phyloP scores from a whole-genome alignment of 2,329 filamentous ascomycete species.

The Pseudocercospora cruenta region DNA sequence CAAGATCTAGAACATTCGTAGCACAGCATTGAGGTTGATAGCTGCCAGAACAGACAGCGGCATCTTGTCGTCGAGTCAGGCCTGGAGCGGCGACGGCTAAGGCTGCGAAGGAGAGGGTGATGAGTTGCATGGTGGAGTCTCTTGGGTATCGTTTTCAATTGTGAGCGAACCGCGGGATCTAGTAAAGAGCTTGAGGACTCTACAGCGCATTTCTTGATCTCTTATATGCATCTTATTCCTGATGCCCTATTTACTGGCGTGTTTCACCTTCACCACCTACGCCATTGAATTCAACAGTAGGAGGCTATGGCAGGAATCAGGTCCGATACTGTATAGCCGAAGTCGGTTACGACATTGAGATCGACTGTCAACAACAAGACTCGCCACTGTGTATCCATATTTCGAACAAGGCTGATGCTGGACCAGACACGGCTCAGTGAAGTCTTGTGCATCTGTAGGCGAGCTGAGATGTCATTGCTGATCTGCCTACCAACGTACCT shows the following conservation, averaged over 20 bases:
- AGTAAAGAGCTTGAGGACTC: neutral
- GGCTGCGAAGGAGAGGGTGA: neutral
- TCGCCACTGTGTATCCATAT: neutral
- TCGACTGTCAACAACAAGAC: neutral
- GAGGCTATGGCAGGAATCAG: neutral
- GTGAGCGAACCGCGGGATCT: no score
- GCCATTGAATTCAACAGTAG: neutral
- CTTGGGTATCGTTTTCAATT: no score
- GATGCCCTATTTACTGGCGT: neutral
- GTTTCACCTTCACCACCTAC: neutral
- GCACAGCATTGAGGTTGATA: constrained; percentile 6
- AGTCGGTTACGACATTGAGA: constrained; percentile 3
- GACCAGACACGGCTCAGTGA: neutral
- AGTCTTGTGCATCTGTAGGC: neutral
- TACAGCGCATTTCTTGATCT: no score
- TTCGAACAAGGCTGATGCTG: neutral
- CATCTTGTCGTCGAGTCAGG: neutral
- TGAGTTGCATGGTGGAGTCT: constrained; percentile 3
- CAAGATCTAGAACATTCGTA: neutral
- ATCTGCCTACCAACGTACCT: neutral
- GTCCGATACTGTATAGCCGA: neutral
- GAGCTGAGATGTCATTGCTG: neutral
- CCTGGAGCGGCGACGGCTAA: neutral
- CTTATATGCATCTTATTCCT: no score
- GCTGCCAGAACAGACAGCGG: neutral